These are phyloP conservation scores for Histomonas meleagridis DNA, from an alignment of 208 protist species.

Conservation along the genomic window DNA sequence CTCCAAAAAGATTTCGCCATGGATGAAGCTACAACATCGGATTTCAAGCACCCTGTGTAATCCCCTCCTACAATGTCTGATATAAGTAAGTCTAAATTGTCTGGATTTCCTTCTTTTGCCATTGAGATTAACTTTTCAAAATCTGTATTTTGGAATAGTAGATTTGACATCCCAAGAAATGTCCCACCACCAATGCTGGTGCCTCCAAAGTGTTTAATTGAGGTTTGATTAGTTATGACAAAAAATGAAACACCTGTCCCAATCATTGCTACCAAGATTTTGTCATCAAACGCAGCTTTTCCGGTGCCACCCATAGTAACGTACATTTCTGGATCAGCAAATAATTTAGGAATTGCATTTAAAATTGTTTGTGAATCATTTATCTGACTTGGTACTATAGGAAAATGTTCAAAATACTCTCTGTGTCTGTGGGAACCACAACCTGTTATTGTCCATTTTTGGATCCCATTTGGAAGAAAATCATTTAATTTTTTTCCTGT, in stretches of 20 bases:
- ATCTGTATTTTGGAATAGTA: neutral
- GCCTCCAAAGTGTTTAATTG: neutral
- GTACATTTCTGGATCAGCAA: neutral
- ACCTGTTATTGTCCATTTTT: neutral
- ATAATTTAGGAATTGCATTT: neutral
- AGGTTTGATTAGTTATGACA: neutral
- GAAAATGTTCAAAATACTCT: neutral
- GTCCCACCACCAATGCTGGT: neutral
- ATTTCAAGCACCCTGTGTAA: neutral
- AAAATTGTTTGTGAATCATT: neutral
- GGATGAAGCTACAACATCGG: conserved; percentile 15
- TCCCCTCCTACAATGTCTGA: neutral
- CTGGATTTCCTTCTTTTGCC: neutral
- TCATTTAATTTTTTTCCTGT: neutral
- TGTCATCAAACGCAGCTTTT: neutral
- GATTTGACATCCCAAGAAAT: neutral
- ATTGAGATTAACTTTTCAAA: neutral
- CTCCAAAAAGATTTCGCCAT: neutral
- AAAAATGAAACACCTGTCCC: neutral
- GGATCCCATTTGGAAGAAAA: neutral
- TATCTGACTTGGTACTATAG: neutral
- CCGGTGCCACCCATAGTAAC: neutral
- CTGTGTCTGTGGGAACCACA: neutral
- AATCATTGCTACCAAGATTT: neutral
- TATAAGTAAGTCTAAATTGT: neutral